Percentiles rank a stretch among this genome's conserved stretches.
Conservation (phyloP, 2,329 filamentous ascomycete species). For the Epichloe gansuensis region DNA sequence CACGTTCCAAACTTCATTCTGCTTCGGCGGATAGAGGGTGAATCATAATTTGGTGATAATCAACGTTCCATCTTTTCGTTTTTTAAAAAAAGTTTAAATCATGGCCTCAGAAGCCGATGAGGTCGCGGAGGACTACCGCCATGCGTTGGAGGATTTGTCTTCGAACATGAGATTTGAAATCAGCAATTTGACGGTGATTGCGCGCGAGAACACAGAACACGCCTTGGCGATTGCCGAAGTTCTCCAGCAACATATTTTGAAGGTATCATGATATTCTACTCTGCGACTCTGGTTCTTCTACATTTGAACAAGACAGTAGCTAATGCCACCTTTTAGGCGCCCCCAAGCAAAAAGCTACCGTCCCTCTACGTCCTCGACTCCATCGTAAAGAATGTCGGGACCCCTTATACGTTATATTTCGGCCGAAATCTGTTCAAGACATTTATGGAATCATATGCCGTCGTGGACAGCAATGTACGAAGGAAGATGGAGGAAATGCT, state of each 20-base stretch:
- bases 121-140: slow-evolving; percentile 89
- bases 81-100: slow-evolving; percentile 9
- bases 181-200: slow-evolving; percentile 92
- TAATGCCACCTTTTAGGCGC: slow-evolving; percentile 48
- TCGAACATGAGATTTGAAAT: slow-evolving; percentile 91
- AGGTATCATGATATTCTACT: slow-evolving; percentile 43
- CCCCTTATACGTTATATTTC: slow-evolving; percentile 91
- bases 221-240: slow-evolving; percentile 85
- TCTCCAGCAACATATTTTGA: slow-evolving; percentile 84
- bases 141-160: slow-evolving; percentile 81
- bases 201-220: slow-evolving; percentile 92
- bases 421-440: slow-evolving; percentile 83
- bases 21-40: not conserved
- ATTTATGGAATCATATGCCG: slow-evolving; percentile 91
- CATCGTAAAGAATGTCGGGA: slow-evolving; percentile 96
- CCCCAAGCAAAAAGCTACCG: slow-evolving; percentile 79
- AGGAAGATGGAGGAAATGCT: slow-evolving; percentile 95
- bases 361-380: slow-evolving; percentile 97
- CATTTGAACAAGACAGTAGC: slow-evolving; percentile 10
- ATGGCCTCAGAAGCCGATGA: slow-evolving; percentile 56
- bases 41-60: slow-evolving; percentile 1
- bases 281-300: not conserved
- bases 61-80: slow-evolving; percentile 3
- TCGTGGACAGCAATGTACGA: slow-evolving; percentile 71
- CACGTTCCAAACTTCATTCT: slow-evolving; percentile 1